Percentiles rank a stretch among this genome's conserved stretches.
phyloP scores from a whole-genome alignment of 805 yeast genomes.

The Lachancea quebecensis region DNA sequence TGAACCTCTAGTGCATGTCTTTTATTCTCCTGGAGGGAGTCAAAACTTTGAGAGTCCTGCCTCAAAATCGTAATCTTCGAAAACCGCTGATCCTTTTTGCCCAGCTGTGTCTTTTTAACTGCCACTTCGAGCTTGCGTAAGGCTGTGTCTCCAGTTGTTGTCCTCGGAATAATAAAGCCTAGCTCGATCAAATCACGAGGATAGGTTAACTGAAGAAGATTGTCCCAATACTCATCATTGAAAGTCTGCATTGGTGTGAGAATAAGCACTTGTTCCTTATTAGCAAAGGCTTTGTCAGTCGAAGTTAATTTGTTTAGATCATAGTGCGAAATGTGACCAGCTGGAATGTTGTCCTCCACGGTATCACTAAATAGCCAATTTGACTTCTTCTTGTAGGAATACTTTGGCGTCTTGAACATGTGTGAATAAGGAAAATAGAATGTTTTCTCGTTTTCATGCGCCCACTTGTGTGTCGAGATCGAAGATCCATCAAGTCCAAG shows the following conservation, averaged over 20 bases:
- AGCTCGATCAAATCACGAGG: constrained; percentile 81
- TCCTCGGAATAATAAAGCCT: constrained; percentile 88
- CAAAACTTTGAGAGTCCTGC: constrained; percentile 78
- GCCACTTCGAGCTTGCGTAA: constrained; percentile 66
- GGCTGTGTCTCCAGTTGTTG: constrained; percentile 73
- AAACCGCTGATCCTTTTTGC: constrained; percentile 58
- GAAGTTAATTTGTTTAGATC: constrained; percentile 75
- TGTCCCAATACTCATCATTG: constrained; percentile 82
- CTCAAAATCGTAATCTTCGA: constrained; percentile 81
- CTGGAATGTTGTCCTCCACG: constrained; percentile 51
- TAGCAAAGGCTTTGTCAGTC: constrained; percentile 61
- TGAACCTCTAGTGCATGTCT: constrained; percentile 85
- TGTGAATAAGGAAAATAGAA: constrained; percentile 32
- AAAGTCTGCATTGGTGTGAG: constrained; percentile 88
- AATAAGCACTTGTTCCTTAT: constrained; percentile 76
- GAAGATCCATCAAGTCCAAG: constrained; percentile 23
- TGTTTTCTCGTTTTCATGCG: constrained; percentile 30
- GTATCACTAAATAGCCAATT: constrained; percentile 42
- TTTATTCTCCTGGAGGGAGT: constrained; percentile 73
- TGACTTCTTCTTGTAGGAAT: constrained; percentile 37
- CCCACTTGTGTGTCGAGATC: constrained; percentile 30
- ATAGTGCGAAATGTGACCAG: constrained; percentile 73
- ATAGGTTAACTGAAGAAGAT: constrained; percentile 64
- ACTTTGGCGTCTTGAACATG: constrained; percentile 36
- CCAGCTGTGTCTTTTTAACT: constrained; percentile 62